Evolutionary conservation across 768 basidiomycete genomes (phyloP).

Genomic region (Suillus discolor): DNA sequence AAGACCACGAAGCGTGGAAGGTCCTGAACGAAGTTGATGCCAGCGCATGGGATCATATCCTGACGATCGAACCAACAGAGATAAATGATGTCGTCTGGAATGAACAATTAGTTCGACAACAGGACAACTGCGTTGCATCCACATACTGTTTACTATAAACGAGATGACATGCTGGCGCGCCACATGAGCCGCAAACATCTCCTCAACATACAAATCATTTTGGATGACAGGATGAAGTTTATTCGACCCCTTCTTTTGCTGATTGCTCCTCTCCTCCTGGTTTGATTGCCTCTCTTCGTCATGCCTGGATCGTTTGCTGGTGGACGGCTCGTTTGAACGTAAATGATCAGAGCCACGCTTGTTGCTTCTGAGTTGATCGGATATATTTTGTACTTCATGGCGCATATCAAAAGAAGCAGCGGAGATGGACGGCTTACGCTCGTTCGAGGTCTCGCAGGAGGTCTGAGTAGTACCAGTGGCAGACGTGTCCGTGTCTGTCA

Average conservation of each 20-base stretch:
- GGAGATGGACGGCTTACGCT: background rate
- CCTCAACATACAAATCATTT: background rate
- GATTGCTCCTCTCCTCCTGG: background rate
- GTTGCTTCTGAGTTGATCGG: background rate
- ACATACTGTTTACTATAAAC: background rate
- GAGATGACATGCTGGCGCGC: background rate
- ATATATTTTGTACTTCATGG: background rate
- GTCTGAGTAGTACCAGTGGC: background rate
- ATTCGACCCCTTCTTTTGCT: background rate
- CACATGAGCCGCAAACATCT: conserved; percentile 3
- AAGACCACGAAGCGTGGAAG: conserved; percentile 14
- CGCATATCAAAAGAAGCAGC: background rate
- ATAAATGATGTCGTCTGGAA: conserved; percentile 7
- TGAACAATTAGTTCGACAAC: background rate
- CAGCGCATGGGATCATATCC: conserved; percentile 10
- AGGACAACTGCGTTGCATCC: too few species aligned
- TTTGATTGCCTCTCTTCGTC: background rate
- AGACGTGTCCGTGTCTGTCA: too few species aligned
- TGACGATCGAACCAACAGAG: conserved; percentile 4
- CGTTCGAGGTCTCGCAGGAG: background rate
- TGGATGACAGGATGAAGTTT: background rate
- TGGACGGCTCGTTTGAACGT: background rate
- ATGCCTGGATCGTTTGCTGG: background rate
- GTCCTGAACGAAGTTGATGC: conserved; percentile 16
- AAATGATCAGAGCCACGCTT: background rate